These are phyloP conservation scores for Cucumis sativus DNA, from an alignment of 306 rosid species.

Conservation along the genomic window DNA sequence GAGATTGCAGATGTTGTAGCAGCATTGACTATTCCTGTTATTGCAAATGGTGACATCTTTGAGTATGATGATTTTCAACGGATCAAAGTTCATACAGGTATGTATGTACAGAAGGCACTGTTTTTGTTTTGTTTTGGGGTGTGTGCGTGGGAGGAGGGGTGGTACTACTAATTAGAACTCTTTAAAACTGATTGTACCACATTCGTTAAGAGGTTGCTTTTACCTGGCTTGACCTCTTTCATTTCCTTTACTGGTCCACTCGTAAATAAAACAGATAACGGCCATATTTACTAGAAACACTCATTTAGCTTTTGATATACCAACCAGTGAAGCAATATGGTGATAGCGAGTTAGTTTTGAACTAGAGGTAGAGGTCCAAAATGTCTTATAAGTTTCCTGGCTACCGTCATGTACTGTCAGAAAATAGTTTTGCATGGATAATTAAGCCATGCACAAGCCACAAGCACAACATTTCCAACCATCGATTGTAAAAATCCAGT, in stretches of 20 bases:
- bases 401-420: background rate
- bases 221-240: background rate
- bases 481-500: background rate
- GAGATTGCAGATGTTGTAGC: constrained; percentile 84
- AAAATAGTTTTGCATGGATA: background rate
- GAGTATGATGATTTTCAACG: constrained; percentile 54
- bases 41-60: constrained; percentile 80
- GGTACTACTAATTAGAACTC: too few relatives aligned
- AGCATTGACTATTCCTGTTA: constrained; percentile 75
- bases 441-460: background rate
- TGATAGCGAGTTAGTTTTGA: background rate
- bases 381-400: background rate
- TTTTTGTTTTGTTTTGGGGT: background rate
- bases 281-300: background rate
- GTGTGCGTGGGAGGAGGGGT: too few relatives aligned
- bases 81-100: constrained; percentile 73
- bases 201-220: background rate
- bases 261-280: background rate
- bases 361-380: background rate
- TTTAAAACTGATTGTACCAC: background rate
- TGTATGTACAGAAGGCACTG: constrained; percentile 25
- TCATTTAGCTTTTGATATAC: background rate
- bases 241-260: background rate
- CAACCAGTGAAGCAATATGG: background rate
- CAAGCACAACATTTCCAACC: background rate